Evolutionary conservation across 2,329 filamentous ascomycete genomes (phyloP), one percentile per base, ranked within the genome.

Genomic region (Phialemonium atrogriseum): DNA sequence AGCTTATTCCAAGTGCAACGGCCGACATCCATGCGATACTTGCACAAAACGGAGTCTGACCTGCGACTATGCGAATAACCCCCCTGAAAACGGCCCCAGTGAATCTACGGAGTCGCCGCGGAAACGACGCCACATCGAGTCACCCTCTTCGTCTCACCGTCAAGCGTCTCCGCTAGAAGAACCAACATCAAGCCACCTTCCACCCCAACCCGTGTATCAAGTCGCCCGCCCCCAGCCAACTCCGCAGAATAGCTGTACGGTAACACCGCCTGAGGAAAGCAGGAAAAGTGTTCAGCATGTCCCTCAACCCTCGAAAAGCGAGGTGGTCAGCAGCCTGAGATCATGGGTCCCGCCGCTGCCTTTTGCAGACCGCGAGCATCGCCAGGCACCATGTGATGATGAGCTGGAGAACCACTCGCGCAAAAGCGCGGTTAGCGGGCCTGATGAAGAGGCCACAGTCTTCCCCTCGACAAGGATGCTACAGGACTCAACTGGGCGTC

Each of bases 401-500:
- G 53, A 54, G 15, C 49, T 49, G 13, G 54, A 55, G 21, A 48
- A 46, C 23, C 43, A 46, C 15, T 54, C 61, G 13, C 54, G 52
- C 24, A 51, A 58, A 28, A 60, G 55, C 39, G 60, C 55, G 23
- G 50, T 49, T 14, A 67, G 60, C 38, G 64, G 59, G 3, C 54
- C 58, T 21, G 70, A 71, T 23, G 71, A 77, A 38, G 73, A 77
- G 44, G 64, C 70, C 4, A 63, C 69, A 16, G 59, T 76, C 16
- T 66, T 68, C 39, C 64, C 66, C 8, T 62, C 71, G 37, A 64
- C 65, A 18, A 60, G 72, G 39, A 74, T 80, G 69, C 54, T 80
- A 23, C 64, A 73, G 42, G 74, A 80, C 45, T 64, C 64, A 9
- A 72, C 65, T 1, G 72, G 73, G 8, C 61, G 70, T 42, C 54